Base-by-base conservation (phyloP, 1,139 yeast species). In the Chernovozyma sophiae-reginae region DNA sequence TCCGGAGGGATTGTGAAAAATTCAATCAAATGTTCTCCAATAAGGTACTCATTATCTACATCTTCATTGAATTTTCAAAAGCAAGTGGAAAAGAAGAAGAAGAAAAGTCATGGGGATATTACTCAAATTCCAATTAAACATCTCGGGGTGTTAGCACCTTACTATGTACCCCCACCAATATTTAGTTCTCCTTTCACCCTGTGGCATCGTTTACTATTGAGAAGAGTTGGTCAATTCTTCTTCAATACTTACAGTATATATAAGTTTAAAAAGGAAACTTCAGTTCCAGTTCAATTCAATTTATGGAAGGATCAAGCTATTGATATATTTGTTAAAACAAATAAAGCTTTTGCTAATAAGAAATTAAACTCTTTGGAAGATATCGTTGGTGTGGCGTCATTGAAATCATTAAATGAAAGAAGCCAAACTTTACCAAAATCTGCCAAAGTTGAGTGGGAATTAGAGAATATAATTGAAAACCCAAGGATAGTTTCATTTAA, bases 401-500 rank as follows among this genome's bases (percentile, higher is more conserved):
- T 60, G 34, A 56, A 57, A 29, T 53, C 56, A 17, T 57, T 70
- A 41, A 44, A 51, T 19, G 53, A 52, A 28, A 50, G 72, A 35
- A 56, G 61, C 4, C 46, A 39, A 8, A 51, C 62, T 23, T 67
- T 87, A 40, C 95, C 96, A 16, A 56, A 63, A 14, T 69, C 72
- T 42, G 67, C 77, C 29, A 71, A 73, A 42, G 65, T 86, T 43
- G 77, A 75, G 37, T 89, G 97, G 97, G 83, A 85, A 49, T 68
- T 89, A 37, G 62, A 80, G 29, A 77, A 81, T 44, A 79, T 87
- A 51, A 83, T 78, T 46, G 64, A 71, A 23, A 74, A 78, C 37
- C 97, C 97, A 26, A 84, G 81, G 57, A 68, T 87, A 29, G 70
- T 84, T 36, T 71, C 81, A 3, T 76, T 87, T 51, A 69, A 66